Conservation (phyloP, 192 early-diverging fungal species). For the Rhizophlyctis rosea region DNA sequence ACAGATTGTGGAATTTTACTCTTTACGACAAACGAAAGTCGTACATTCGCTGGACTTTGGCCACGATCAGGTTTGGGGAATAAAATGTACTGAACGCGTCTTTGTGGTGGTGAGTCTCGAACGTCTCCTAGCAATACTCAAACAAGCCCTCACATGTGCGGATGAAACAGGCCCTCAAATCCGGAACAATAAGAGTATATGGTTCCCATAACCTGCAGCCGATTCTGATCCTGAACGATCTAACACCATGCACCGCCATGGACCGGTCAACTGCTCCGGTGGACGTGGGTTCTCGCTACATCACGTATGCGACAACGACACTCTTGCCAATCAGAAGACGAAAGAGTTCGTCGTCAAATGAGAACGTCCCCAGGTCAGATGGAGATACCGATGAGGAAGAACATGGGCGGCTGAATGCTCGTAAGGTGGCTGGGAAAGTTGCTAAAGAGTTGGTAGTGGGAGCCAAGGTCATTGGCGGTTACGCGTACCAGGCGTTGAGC, state of each 20-base stretch:
- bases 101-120: constrained; percentile 59
- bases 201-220: too few relatives aligned
- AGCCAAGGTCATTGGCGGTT: constrained; percentile 67
- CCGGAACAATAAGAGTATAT: too few relatives aligned
- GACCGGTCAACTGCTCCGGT: too few relatives aligned
- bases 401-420: constrained; percentile 10
- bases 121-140: neutral
- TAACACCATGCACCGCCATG: neutral
- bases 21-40: constrained; percentile 49
- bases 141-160: too few relatives aligned
- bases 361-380: constrained; percentile 7
- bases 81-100: constrained; percentile 56
- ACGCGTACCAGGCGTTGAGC: constrained; percentile 65
- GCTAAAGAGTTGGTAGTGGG: constrained; percentile 78
- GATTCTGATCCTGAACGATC: neutral
- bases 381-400: constrained; percentile 7
- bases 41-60: constrained; percentile 46
- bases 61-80: constrained; percentile 38
- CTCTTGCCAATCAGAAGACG: constrained; percentile 21
- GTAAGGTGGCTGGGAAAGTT: constrained; percentile 65
- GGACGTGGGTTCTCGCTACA: constrained; percentile 59
- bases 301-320: constrained; percentile 68
- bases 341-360: neutral
- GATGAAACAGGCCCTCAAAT: too few relatives aligned
- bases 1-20: constrained; percentile 49